phyloP scores from a whole-genome alignment of 2,329 filamentous ascomycete genomes.

The Ophiostoma montium region DNA sequence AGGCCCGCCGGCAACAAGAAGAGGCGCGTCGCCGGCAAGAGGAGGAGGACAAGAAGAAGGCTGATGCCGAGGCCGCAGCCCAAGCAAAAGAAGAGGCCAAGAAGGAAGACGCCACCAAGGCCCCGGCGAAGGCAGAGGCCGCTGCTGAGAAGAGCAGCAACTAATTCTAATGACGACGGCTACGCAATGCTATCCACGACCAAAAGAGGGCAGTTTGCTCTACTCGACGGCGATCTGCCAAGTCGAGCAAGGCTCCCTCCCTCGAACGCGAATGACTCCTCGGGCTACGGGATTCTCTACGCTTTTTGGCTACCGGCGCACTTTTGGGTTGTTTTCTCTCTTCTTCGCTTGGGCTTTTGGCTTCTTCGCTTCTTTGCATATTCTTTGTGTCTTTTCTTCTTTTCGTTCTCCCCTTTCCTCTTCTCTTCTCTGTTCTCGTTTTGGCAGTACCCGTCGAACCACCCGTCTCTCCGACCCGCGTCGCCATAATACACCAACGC shows the following conservation, averaged over 20 bases:
- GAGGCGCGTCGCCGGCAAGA: slow-evolving; percentile 7
- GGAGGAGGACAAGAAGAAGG: background rate
- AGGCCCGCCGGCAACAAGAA: slow-evolving; percentile 3
- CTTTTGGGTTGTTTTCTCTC: background rate
- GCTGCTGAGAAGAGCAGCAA: background rate
- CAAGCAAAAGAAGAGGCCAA: background rate
- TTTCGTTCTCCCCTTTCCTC: background rate
- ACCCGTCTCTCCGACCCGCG: no score
- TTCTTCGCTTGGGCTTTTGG: background rate
- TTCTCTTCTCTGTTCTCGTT: background rate
- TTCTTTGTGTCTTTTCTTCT: background rate
- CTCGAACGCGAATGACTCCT: background rate
- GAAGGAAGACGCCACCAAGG: background rate
- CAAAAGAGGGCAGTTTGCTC: background rate
- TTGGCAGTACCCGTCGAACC: background rate
- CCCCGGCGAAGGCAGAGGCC: background rate
- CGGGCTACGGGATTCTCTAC: background rate
- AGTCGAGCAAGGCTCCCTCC: background rate
- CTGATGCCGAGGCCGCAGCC: background rate
- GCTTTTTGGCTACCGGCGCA: background rate
- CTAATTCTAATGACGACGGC: background rate
- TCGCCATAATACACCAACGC: background rate
- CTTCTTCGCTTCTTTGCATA: background rate
- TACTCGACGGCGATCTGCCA: background rate
- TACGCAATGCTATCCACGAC: background rate